phyloP scores from a whole-genome alignment of 2,329 filamentous ascomycete genomes.

The Fusarium mangiferae region DNA sequence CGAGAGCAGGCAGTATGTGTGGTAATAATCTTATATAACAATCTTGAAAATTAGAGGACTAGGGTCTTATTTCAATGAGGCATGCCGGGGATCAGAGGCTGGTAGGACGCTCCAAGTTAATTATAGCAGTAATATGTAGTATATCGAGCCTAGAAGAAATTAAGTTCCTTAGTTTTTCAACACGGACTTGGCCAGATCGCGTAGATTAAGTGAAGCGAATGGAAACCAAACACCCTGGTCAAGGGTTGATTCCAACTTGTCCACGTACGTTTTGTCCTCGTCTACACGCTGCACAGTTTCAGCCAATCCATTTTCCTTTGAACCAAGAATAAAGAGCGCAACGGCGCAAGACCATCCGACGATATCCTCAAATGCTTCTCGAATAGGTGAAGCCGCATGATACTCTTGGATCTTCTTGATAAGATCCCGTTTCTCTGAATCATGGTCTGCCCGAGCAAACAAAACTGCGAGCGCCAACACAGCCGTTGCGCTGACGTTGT shows the following conservation, averaged over 20 bases:
- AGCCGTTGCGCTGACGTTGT: neutral
- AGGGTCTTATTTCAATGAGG: too few species aligned
- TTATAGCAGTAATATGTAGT: too few species aligned
- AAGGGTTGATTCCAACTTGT: neutral
- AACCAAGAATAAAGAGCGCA: neutral
- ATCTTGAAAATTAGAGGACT: too few species aligned
- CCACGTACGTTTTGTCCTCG: neutral
- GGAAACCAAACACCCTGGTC: neutral
- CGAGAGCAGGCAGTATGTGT: too few species aligned
- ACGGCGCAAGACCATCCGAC: neutral
- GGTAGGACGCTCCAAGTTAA: too few species aligned
- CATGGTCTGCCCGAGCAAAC: neutral
- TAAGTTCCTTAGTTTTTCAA: too few species aligned
- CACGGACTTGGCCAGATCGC: too few species aligned
- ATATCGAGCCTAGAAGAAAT: too few species aligned
- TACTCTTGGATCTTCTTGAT: neutral
- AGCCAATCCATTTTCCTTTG: neutral
- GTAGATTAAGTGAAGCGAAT: fast-evolving
- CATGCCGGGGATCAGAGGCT: too few species aligned
- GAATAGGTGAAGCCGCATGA: fast-evolving
- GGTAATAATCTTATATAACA: too few species aligned
- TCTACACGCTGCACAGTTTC: neutral
- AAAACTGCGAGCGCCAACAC: neutral
- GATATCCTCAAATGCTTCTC: neutral
- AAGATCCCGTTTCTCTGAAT: fast-evolving